Base-by-base conservation (phyloP, 1,284 basidiomycete genomes). In the Gastroboletus turbinatus region DNA sequence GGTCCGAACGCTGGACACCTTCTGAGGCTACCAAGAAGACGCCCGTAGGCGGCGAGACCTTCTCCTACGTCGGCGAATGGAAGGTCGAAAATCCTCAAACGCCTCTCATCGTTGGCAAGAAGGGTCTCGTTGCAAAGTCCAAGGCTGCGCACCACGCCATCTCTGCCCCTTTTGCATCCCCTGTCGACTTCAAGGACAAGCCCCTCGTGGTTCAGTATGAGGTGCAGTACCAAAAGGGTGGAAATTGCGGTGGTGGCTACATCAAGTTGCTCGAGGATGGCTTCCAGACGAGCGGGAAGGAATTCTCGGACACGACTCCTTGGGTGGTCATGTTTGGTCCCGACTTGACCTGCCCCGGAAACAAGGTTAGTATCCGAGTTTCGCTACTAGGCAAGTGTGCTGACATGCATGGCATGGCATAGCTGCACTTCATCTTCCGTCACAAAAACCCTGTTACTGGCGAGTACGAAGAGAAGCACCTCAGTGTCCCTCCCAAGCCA, bases 161-260 rank as follows among this genome's bases (percentile, higher is more conserved):
- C 76, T 98, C 96, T 59, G 93, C 96, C 10, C 88, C 94, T 36
- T 96, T 99, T 75, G 66, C 79, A 30, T 73, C 83, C 63, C 80
- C 90, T 53, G 81, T 98, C 67, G 87, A 91, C 78, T 92, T 96
- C 76, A 85, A 85, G 69, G 80, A 85, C 61, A 85, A 97, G 78
- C 92, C 96, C 42, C 81, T 99, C 49, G 95, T 99, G 61, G 89
- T 99, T 19, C 96, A 98, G 75, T 99, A 99, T 73, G 97, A 99
- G 76, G 95, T 96, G 78, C 98, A 99, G 81, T 94, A 98, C 75
- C 96, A 99, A 80, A 96, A 98, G 77, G 96, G 96, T 56, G 93
- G 98, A 57, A 96, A 96, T 77, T 99, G 97, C 68, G 97, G 97
- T 76, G 97, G 97, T 78, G 97, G 97, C 40, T 99, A 99, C 78